Evolutionary conservation across 2,329 filamentous ascomycete species (phyloP).

Genomic region (Atkinsonella texensis): DNA sequence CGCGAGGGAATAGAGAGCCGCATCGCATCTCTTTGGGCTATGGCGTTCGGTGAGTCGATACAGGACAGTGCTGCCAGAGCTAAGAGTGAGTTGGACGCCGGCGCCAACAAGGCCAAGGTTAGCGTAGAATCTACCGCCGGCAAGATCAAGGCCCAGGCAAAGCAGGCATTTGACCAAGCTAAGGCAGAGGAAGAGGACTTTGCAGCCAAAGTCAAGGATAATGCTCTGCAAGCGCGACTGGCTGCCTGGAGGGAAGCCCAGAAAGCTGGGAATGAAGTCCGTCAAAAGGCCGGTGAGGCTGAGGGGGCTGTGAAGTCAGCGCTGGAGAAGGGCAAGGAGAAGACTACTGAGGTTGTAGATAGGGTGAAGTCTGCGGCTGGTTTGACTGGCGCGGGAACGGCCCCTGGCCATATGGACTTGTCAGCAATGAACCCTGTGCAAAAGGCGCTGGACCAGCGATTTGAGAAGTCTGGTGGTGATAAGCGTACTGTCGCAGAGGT

Average conservation of each 20-base stretch:
- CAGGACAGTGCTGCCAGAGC: slow-evolving; percentile 16
- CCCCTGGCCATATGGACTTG: slow-evolving; percentile 1
- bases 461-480: slow-evolving; percentile 28
- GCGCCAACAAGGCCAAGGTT: slow-evolving; percentile 21
- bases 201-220: slow-evolving; percentile 15
- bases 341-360: slow-evolving; percentile 26
- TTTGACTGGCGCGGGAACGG: slow-evolving; percentile 16
- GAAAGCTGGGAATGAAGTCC: slow-evolving; percentile 11
- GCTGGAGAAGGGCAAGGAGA: slow-evolving; percentile 29
- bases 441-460: slow-evolving; percentile 40
- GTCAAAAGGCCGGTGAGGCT: slow-evolving; percentile 21
- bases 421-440: slow-evolving; percentile 28
- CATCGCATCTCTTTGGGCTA: slow-evolving; percentile 32
- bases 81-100: slow-evolving; percentile 18
- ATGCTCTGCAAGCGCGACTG: slow-evolving; percentile 16
- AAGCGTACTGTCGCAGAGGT: slow-evolving; percentile 40
- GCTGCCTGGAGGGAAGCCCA: slow-evolving; percentile 14
- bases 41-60: slow-evolving; percentile 21
- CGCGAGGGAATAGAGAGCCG: slow-evolving; percentile 45
- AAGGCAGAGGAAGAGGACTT: slow-evolving; percentile 17
- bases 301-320: slow-evolving; percentile 25
- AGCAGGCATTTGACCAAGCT: slow-evolving; percentile 20
- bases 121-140: slow-evolving; percentile 12
- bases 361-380: slow-evolving; percentile 25
- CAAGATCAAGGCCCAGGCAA: slow-evolving; percentile 23